A percentile compares a stretch with the other conserved stretches of the same genome.
phyloP scores from a whole-genome alignment of 1,284 basidiomycete species.

The Rhizoctonia solani region DNA sequence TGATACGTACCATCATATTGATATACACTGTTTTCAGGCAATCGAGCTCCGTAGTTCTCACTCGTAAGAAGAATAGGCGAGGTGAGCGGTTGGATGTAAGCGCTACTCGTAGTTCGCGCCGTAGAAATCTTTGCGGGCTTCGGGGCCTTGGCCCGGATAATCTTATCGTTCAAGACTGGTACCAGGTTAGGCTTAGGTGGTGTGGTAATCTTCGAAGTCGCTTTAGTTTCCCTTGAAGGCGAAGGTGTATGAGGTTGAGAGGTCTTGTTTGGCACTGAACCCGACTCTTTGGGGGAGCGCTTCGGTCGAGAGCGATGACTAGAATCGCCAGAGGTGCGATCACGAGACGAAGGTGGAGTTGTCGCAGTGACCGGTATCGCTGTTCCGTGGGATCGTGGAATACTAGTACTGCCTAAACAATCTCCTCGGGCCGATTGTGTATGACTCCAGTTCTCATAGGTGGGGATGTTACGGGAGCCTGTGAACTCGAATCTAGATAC shows the following conservation, averaged over 20 bases:
- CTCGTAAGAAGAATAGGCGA: constrained; percentile 27
- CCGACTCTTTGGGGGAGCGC: not conserved
- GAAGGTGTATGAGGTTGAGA: not conserved
- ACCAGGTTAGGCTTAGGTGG: not conserved
- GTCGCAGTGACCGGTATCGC: not conserved
- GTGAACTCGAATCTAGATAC: constrained; percentile 17
- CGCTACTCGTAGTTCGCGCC: not conserved
- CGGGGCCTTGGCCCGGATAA: not conserved
- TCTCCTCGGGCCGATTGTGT: constrained; percentile 9
- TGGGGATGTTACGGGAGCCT: constrained; percentile 16
- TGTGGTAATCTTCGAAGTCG: not conserved
- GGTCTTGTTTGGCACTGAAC: not conserved
- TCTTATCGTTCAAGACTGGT: constrained; percentile 6
- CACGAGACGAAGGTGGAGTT: constrained; percentile 6
- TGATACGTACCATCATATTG: constrained; percentile 29
- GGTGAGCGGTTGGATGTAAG: constrained; percentile 2
- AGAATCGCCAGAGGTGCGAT: not conserved
- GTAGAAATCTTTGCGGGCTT: constrained; percentile 19
- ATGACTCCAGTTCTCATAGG: constrained; percentile 26
- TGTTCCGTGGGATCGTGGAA: no score
- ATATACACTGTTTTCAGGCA: constrained; percentile 17
- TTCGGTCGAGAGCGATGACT: not conserved
- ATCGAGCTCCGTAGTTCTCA: constrained; percentile 8
- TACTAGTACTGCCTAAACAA: not conserved
- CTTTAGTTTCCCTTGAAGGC: not conserved